Evolutionary conservation across 1,284 basidiomycete species (phyloP), one percentile per base, ranked within the genome.

Genomic region (Irpex sp.): DNA sequence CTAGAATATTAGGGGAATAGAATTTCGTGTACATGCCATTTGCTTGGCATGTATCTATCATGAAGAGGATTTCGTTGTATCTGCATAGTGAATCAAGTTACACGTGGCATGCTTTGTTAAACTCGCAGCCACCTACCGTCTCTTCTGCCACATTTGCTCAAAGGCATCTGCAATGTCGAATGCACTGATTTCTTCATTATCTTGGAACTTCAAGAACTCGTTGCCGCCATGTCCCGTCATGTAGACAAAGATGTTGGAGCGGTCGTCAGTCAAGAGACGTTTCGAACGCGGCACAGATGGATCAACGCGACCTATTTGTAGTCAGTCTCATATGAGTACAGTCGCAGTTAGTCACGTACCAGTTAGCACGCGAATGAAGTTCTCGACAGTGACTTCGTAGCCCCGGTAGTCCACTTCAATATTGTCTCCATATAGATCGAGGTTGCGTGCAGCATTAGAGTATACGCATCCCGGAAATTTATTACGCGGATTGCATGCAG

Each of bases 171-270:
- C 96, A 44, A 97, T 85, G 74, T 99, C 97, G 64, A 94, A 94
- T 0, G 97, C 95, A 60, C 92, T 94, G 68, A 99, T 94, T 74
- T 99, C 97, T 75, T 99, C 97, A 73, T 94, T 94, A 75, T 99
- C 97, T 74, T 99, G 97, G 75, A 99, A 99, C 77, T 99, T 99
- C 69, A 99, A 85, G 74, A 99, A 99, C 76, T 98, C 97, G 71
- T 97, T 93, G 0, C 97, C 97, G 3, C 97, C 97, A 70, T 99
- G 97, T 0, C 97, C 97, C 0, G 97, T 97, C 92, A 99, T 93
- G 77, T 97, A 99, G 26, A 99, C 86, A 73, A 99, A 97, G 63
- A 99, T 84, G 72, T 99, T 99, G 5, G 93, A 96, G n/a, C 89
- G 82, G 61, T 94, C 89, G 70, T 99, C 96, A 0, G 92, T 91